Percentiles rank a stretch among this genome's conserved stretches.
phyloP scores from a whole-genome alignment of 768 basidiomycete species.

The Pleurotus citrinopileatus region DNA sequence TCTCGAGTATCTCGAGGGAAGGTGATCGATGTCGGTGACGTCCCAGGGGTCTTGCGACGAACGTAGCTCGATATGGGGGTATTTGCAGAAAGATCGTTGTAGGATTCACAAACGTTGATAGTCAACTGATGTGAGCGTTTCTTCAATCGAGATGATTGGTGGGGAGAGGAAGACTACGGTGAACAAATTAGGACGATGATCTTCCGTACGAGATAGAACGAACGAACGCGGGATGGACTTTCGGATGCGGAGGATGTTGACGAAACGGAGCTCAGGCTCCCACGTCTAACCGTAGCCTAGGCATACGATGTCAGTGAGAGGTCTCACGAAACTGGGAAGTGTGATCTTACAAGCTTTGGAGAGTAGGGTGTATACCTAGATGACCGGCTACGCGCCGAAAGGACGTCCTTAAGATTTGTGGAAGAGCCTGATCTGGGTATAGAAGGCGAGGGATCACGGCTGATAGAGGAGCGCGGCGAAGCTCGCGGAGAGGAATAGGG shows the following conservation, averaged over 20 bases:
- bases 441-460: constrained; percentile 43
- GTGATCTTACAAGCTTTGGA: constrained; percentile 22
- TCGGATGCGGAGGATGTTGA: constrained; percentile 37
- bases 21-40: constrained; percentile 66
- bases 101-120: constrained; percentile 47
- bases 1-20: constrained; percentile 48
- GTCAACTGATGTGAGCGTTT: constrained; percentile 28
- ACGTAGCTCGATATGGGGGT: constrained; percentile 81
- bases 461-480: constrained; percentile 36
- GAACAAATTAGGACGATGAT: constrained; percentile 5
- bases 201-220: constrained; percentile 3
- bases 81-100: constrained; percentile 52
- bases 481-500: constrained; percentile 41
- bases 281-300: constrained; percentile 28
- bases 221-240: constrained; percentile 33
- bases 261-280: constrained; percentile 45
- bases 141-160: constrained; percentile 36
- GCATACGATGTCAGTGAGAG: constrained; percentile 30
- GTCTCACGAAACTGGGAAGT: constrained; percentile 45
- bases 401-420: constrained; percentile 19
- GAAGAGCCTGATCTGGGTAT: constrained; percentile 30
- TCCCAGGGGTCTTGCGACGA: constrained; percentile 74
- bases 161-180: constrained; percentile 35
- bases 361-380: constrained; percentile 53
- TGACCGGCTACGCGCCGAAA: constrained; percentile 4